Conservation (phyloP, 805 yeast species). For the Myxozyma geophila region DNA sequence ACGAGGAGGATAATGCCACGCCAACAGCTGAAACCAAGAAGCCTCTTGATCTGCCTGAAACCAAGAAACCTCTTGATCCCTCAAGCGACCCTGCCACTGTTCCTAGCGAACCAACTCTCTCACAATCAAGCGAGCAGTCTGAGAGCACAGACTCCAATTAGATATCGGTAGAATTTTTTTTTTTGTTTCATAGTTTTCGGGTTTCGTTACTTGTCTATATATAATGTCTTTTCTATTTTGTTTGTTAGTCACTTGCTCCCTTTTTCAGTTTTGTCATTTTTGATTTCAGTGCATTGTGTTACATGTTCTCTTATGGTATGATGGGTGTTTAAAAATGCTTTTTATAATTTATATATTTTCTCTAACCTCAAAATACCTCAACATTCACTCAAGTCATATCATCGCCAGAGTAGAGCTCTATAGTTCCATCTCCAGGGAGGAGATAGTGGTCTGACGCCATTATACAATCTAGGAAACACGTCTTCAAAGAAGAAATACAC, state of each 20-base stretch:
- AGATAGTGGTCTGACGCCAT: conserved; percentile 45
- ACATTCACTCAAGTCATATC: background rate
- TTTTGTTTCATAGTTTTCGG: background rate
- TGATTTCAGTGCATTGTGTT: background rate
- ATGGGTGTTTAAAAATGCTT: no score
- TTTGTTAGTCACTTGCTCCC: background rate
- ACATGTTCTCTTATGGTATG: background rate
- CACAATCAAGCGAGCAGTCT: no score
- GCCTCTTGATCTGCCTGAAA: background rate
- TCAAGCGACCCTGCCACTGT: background rate
- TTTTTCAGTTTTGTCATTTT: background rate
- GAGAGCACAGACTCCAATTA: no score
- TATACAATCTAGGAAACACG: conserved; percentile 48
- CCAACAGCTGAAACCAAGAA: background rate
- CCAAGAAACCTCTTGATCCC: background rate
- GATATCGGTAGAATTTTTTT: background rate
- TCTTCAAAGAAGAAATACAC: conserved; percentile 49
- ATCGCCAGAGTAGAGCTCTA: background rate
- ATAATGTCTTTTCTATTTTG: background rate
- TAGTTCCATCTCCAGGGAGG: conserved; percentile 51
- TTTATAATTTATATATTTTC: background rate
- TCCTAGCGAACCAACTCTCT: no score
- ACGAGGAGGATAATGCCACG: background rate
- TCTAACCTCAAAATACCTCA: background rate
- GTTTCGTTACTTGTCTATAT: background rate